Conservation (phyloP, 768 basidiomycete species). For the Trametes cinnabarina region DNA sequence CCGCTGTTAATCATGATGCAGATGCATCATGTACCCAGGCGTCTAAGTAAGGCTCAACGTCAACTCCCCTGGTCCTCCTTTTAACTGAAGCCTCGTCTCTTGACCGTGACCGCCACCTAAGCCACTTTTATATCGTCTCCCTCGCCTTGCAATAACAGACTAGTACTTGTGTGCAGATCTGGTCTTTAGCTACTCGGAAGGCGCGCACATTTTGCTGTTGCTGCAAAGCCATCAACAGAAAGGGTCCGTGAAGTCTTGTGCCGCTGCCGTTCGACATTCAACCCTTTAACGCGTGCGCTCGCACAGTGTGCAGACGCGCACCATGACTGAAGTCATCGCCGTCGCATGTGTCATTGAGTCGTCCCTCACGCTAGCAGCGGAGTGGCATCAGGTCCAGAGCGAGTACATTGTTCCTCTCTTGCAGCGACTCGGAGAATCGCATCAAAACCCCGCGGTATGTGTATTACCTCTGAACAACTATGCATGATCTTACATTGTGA, state of each 20-base stretch:
- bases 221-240: conserved; percentile 23
- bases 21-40: too few relatives aligned
- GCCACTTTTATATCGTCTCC: too few relatives aligned
- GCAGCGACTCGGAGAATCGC: conserved; percentile 47
- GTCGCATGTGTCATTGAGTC: conserved; percentile 62
- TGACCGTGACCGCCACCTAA: too few relatives aligned
- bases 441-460: conserved; percentile 38
- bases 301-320: background rate
- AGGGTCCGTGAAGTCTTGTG: background rate
- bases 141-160: too few relatives aligned
- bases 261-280: background rate
- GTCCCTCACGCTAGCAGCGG: conserved; percentile 49
- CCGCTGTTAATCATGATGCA: too few relatives aligned
- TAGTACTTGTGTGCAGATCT: too few relatives aligned
- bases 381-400: conserved; percentile 48
- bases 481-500: conserved; percentile 4
- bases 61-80: too few relatives aligned
- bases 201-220: conserved; percentile 5
- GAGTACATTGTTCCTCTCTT: conserved; percentile 53
- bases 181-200: too few relatives aligned
- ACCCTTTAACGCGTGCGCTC: background rate
- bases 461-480: background rate
- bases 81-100: too few relatives aligned
- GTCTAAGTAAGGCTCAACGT: too few relatives aligned
- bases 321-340: conserved; percentile 29